Evolutionary conservation across 345 rosid species (phyloP), one percentile per base, ranked within the genome.

Genomic region (Mangifera indica): DNA sequence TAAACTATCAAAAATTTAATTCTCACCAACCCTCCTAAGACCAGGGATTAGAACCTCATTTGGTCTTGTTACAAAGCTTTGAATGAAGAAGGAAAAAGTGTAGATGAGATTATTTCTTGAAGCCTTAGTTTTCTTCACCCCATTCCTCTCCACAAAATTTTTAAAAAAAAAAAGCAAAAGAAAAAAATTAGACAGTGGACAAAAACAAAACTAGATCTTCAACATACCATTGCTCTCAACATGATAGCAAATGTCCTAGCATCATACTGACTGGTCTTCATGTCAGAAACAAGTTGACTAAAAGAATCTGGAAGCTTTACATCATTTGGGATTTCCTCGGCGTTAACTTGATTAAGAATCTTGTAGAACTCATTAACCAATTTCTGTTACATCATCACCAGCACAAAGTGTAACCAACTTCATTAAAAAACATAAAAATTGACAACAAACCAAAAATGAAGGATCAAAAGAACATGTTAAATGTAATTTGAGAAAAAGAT

Each of bases 251-350:
- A 91, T 24, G 93, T 87, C 84, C 79, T 87, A 74, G 98, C 97
- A 78, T 96, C 99, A 77, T 96, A 87, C 53, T 87, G 94, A 76
- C 80, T 85, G 82, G 76, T 85, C 86, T 89, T 90, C 95, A 93
- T 88, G 72, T 93, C 97, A 63, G 86, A 83, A 72, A 96, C 87
- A 80, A 96, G 99, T 68, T 96, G 86, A 74, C 70, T 79, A 81
- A 85, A 96, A 65, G 99, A 88, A 87, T 83, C 88, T 26, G 99
- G 99, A 72, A 87, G 85, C 86, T 86, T 89, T 70, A 96, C 61
- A 80, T 81, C 90, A 85, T 88, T 88, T 63, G 98, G 97, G 77
- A 93, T 87, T 66, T 91, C 91, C 82, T 88, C 88, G 22, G 79
- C 71, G 78, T 89, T 91, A 24, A 88, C 98, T 89, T 89, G 91